phyloP scores from a whole-genome alignment of 208 protist species.

The Trypanosoma brucei region DNA sequence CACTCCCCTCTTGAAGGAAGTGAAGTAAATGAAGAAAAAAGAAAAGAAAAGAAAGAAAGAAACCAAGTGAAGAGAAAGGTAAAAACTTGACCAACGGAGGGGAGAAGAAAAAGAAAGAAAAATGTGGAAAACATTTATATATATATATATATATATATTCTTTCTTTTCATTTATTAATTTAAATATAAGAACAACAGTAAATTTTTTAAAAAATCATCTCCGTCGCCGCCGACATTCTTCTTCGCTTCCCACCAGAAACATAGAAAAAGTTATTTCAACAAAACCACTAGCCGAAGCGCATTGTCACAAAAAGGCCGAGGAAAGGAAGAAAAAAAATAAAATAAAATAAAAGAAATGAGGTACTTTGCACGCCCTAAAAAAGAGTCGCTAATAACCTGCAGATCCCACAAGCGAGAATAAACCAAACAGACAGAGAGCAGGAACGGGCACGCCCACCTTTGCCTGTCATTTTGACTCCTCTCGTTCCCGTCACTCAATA shows the following conservation, averaged over 20 bases:
- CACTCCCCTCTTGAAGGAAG: too few relatives aligned
- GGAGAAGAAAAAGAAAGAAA: not conserved
- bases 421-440: not conserved
- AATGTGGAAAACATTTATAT: not conserved
- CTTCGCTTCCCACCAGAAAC: too few relatives aligned
- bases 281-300: not conserved
- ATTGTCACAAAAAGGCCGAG: not conserved
- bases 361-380: not conserved
- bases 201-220: too few relatives aligned
- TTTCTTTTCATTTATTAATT: too few relatives aligned
- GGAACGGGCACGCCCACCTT: not conserved
- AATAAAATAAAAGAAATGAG: not conserved
- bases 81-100: slow-evolving; percentile 1
- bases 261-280: too few relatives aligned
- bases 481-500: too few relatives aligned
- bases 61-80: not conserved
- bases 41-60: slow-evolving; percentile 1
- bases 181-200: too few relatives aligned
- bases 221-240: too few relatives aligned
- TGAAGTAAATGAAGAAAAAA: slow-evolving; percentile 2
- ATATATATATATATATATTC: too few relatives aligned
- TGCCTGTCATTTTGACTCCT: not conserved
- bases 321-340: not conserved
- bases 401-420: not conserved
- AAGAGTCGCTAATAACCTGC: not conserved